Evolutionary conservation across 495 filamentous ascomycete genomes (phyloP).

Genomic region (Penicillium manginii): DNA sequence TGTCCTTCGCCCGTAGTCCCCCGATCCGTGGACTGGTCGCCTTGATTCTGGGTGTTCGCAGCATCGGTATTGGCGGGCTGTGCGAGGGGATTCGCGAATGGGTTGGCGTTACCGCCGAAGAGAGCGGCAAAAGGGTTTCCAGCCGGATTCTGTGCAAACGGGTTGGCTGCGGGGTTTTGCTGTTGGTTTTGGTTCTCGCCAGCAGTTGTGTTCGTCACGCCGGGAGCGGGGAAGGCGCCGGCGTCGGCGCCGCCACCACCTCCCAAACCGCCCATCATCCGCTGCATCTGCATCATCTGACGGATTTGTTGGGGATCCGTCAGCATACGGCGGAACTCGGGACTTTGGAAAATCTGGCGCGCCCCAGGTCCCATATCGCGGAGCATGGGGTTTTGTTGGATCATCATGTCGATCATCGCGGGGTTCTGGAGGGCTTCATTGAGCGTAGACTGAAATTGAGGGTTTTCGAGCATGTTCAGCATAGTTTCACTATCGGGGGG

Average conservation of each 20-base stretch:
- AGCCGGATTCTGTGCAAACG: conserved; percentile 36
- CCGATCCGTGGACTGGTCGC: conserved; percentile 28
- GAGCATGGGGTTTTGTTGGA: conserved; percentile 84
- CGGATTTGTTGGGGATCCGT: conserved; percentile 87
- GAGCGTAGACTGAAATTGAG: conserved; percentile 77
- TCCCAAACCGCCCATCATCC: conserved; percentile 56
- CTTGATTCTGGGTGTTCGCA: conserved; percentile 27
- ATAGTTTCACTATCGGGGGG: conserved; percentile 77
- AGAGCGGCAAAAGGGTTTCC: conserved; percentile 77
- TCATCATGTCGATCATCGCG: conserved; percentile 88
- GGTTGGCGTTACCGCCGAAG: conserved; percentile 55
- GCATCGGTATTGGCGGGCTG: conserved; percentile 21
- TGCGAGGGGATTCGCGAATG: conserved; percentile 33
- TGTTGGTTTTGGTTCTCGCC: conserved; percentile 44
- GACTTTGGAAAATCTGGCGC: conserved; percentile 81
- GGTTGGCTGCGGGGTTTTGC: conserved; percentile 41
- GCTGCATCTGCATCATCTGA: conserved; percentile 77
- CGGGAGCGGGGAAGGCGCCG: conserved; percentile 81
- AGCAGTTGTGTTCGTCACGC: conserved; percentile 74
- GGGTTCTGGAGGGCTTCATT: conserved; percentile 96
- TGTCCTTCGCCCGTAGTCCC: conserved; percentile 32
- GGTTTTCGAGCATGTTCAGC: conserved; percentile 83
- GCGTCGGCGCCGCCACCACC: conserved; percentile 36
- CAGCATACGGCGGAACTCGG: conserved; percentile 89
- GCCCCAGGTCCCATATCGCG: conserved; percentile 80